Base-by-base conservation (phyloP, 1,139 yeast species). In the Pichia terricola region DNA sequence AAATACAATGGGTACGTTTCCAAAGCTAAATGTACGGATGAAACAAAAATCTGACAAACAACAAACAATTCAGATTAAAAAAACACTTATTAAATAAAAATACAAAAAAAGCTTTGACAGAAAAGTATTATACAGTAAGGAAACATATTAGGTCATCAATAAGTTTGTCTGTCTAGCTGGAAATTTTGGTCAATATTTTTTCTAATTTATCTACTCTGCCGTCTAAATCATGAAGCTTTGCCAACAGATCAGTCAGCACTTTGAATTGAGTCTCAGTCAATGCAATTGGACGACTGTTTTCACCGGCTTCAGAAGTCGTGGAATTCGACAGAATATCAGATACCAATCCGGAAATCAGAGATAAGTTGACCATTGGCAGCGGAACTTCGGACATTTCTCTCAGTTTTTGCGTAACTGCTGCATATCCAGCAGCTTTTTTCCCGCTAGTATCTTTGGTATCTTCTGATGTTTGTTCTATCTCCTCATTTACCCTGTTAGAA, bases 221-320 rank as follows among this genome's bases (percentile, higher is more conserved):
- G 33, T 45, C 45, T 16, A 42, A 36, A 28, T 35, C 25, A 26
- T 45, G 43, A 9, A 45, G 31, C 10, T 36, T 42, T 28, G 42
- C 45, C 22, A 45, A 30, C 4, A 42, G 28, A 5, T 32, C 26
- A 22, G 27, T 40, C 32, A 45, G 35, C 16, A 40, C 28, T 6
- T 35, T 10, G 31, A 42, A 40, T 11, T 30, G 33, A 8, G 8
- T 11, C 11, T 30, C 33, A 11, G 33, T 30, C 22, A 16, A 16
- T 16, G 22, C 22, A 2, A 16, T 16, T 16, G 22, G 22, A 16
- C 22, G 22, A 16, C 22, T 16, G 22, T 16, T 32, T 11, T 37
- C 39, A 5, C 35, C 26, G 2, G 40, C 26, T 8, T 34, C 37
- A 7, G 38, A 36, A 7, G 32, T 30, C 10, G 45, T 27, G 11